Base-by-base conservation (phyloP, 108 stramenopile species). In the Licmophora abbreviata region DNA sequence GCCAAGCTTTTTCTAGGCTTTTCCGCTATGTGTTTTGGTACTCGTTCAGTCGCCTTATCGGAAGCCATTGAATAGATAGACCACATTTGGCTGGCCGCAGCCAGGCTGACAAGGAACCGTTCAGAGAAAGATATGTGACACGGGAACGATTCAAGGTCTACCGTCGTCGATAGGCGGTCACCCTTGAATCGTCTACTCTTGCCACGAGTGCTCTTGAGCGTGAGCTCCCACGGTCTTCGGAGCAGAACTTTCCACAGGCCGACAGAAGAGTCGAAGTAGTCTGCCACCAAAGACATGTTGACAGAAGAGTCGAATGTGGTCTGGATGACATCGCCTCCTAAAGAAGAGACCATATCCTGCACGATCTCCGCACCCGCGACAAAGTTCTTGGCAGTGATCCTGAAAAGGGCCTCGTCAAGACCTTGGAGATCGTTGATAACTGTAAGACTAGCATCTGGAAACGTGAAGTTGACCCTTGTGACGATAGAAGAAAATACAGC, bases 361-460 rank as follows among this genome's bases (percentile, higher is more conserved):
- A 24, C 6, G 3, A 27, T 5, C 25, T 27, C 45, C 22, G 40
- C n/a, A 17, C 29, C 32, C 40, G 36, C 32, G 3, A 84, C 81
- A 63, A 76, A 73, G 49, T 82, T 83, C 21, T 51, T 51, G n/a
- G 71, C 49, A 12, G 65, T 45, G 9, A 85, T 46, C 41, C 84
- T 73, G 51, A 92, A 83, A 29, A 92, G 56, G 9, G 90, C 78
- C 38, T 88, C 83, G 51, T 92, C 90, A 4, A 92, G 51, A 0
- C 85, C 85, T 54, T 92, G 85, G 14, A 92, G 65, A 55, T 92
- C 90, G 56, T 92, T 92, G 34, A 82, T 72, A 25, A 88, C 46
- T 44, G 84, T 79, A 6, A 83, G 21, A 15, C 48, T 68, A 2
- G 79, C 63, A 60, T 77, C 55, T 23, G 85, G 79, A 38, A 85